Evolutionary conservation across 2,329 filamentous ascomycete genomes (phyloP).

Genomic region (Fusarium anguioides): DNA sequence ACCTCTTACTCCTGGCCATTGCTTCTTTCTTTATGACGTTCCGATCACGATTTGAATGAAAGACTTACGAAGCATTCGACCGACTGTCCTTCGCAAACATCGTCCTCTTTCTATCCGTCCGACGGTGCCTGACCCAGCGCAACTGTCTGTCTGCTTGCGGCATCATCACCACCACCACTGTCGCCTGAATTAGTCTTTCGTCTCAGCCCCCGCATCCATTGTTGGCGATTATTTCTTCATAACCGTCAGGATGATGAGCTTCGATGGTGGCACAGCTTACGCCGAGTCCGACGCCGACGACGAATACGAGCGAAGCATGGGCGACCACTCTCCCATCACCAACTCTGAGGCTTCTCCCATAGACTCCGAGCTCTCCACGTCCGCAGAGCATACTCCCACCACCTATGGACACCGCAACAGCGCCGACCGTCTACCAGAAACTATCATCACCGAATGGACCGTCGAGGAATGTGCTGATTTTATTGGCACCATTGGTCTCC

Average conservation of each 20-base stretch:
- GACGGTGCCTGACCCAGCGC: constrained; percentile 27
- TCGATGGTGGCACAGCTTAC: constrained; percentile 75
- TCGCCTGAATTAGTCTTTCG: constrained; percentile 17
- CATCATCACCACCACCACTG: constrained; percentile 21
- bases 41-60: constrained; percentile 36
- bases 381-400: constrained; percentile 80
- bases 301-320: constrained; percentile 81
- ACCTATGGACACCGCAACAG: constrained; percentile 76
- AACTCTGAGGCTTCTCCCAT: constrained; percentile 77
- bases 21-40: constrained; percentile 10
- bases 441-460: constrained; percentile 82
- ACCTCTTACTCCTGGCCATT: constrained; percentile 9
- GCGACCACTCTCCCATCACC: constrained; percentile 73
- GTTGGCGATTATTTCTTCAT: constrained; percentile 28
- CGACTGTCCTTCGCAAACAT: constrained; percentile 17
- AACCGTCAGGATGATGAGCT: constrained; percentile 62
- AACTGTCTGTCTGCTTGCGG: constrained; percentile 21
- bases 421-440: constrained; percentile 75
- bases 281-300: constrained; percentile 85
- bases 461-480: constrained; percentile 93
- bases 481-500: constrained; percentile 79
- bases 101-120: constrained; percentile 18
- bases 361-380: constrained; percentile 76
- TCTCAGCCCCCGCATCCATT: constrained; percentile 10
- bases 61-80: constrained; percentile 19